These are phyloP conservation scores for Fomitopsis pinicola DNA, from an alignment of 1,284 basidiomycete genomes.

Conservation along the genomic window DNA sequence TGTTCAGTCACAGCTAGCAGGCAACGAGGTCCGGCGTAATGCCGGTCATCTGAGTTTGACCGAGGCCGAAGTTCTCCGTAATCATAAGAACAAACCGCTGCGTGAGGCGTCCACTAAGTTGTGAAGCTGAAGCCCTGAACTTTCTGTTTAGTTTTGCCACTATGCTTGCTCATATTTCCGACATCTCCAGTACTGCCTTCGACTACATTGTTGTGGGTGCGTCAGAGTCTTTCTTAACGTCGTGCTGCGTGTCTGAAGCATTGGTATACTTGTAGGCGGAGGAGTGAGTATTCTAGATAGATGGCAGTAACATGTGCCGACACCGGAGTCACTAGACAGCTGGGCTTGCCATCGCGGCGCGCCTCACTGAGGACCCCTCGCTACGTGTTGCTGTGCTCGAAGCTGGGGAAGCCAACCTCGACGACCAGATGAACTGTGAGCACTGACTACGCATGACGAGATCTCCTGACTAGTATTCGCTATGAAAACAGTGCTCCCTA, in stretches of 20 bases:
- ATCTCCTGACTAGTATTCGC: neutral
- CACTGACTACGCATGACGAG: neutral
- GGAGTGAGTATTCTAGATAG: neutral
- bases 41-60: too few species aligned
- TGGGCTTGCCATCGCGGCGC: constrained; percentile 42
- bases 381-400: constrained; percentile 31
- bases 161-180: neutral
- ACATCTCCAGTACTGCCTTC: neutral
- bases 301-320: too few species aligned
- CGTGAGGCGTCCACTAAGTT: too few species aligned
- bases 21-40: too few species aligned
- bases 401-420: constrained; percentile 22
- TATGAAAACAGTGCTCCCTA: neutral
- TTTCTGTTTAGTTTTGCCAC: too few species aligned
- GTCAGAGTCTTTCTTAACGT: neutral
- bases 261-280: neutral
- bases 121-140: too few species aligned
- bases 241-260: neutral
- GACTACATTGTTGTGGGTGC: neutral
- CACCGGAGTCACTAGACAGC: constrained; percentile 24
- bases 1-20: too few species aligned
- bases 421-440: constrained; percentile 13
- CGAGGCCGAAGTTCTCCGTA: too few species aligned
- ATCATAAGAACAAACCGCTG: too few species aligned
- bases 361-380: constrained; percentile 40